These are phyloP conservation scores for Phytophthora palmivora DNA, from an alignment of 352 stramenopile genomes.

Conservation along the genomic window DNA sequence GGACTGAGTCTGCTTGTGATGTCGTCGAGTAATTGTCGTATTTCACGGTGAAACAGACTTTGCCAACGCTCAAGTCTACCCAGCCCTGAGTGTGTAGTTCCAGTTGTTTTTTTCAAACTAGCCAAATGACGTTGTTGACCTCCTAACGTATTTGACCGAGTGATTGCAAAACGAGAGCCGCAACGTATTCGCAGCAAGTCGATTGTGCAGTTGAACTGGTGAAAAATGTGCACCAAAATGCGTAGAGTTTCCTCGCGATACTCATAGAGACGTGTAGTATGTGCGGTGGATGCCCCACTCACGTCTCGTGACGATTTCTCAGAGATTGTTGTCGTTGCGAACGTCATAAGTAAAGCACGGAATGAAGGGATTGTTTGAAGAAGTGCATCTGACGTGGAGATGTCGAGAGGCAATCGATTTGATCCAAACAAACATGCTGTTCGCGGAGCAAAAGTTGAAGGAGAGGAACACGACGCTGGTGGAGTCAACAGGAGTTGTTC, in stretches of 20 bases:
- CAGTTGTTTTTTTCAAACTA: not conserved
- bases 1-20: conserved; percentile 18
- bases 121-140: not conserved
- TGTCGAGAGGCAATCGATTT: conserved; percentile 1
- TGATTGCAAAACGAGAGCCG: conserved; percentile 28
- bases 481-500: conserved; percentile 32
- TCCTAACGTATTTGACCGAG: not conserved
- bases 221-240: conserved; percentile 31
- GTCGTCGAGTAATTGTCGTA: conserved; percentile 37
- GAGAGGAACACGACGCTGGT: conserved; percentile 11
- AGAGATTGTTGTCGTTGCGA: conserved; percentile 14
- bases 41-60: conserved; percentile 35
- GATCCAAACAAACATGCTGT: not conserved
- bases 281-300: conserved; percentile 17
- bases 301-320: conserved; percentile 15
- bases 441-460: not conserved
- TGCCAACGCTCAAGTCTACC: conserved; percentile 43
- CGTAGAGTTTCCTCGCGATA: conserved; percentile 37
- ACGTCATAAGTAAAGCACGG: conserved; percentile 26
- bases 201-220: conserved; percentile 23
- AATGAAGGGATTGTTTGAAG: conserved; percentile 46
- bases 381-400: conserved; percentile 18
- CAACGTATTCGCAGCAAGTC: conserved; percentile 40
- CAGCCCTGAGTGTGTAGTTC: conserved; percentile 8
- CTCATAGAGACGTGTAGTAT: conserved; percentile 20